Evolutionary conservation across 2,329 filamentous ascomycete species (phyloP), one percentile per base, ranked within the genome.

Genomic region (Apiospora marii): DNA sequence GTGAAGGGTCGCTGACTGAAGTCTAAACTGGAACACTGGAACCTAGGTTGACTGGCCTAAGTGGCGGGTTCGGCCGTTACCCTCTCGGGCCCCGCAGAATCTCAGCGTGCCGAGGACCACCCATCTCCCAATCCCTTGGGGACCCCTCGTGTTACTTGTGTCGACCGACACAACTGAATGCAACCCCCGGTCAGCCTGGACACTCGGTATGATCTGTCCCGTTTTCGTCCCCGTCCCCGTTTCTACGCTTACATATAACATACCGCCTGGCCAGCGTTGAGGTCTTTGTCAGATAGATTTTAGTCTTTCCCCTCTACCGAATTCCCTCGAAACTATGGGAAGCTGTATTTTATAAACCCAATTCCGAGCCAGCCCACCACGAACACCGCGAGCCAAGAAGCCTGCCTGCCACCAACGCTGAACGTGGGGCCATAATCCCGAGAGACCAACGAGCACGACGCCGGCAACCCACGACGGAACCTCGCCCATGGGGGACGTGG

Each of bases 21-120:
- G 3, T 53, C 49, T 27, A 53, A 27, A 27, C 49, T 30, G 49
- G 49, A 30, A 27, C 51, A 27, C 49, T 30, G 49, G 49, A 30
- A 27, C 51, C 51, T 53, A 53, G 37, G 37, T 41, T 41, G 27
- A 41, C 37, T 41, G 37, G 37, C 37, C 37, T 41, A 34, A 58
- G 51, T 58, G 51, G 30, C 53, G 53, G 53, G 30, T 22, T 61
- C 53, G 53, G 30, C 53, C 53, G 53, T 61, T 61, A 37, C 30
- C 16, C 16, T 22, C 30, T 64, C 58, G 58, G 58, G 58, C 58
- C 58, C 58, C 58, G 58, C 58, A 64, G 34, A 34, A 13, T 64
- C 34, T 64, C 58, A 41, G 58, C 4, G 34, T 64, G 58, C 58
- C 58, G 58, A 64, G 58, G 58, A n/a, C 53, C 51, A 58, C 51